Percentiles rank a stretch among this genome's conserved stretches.
phyloP scores from a whole-genome alignment of 202 grass and related monocot species.

The Musa balbisiana region DNA sequence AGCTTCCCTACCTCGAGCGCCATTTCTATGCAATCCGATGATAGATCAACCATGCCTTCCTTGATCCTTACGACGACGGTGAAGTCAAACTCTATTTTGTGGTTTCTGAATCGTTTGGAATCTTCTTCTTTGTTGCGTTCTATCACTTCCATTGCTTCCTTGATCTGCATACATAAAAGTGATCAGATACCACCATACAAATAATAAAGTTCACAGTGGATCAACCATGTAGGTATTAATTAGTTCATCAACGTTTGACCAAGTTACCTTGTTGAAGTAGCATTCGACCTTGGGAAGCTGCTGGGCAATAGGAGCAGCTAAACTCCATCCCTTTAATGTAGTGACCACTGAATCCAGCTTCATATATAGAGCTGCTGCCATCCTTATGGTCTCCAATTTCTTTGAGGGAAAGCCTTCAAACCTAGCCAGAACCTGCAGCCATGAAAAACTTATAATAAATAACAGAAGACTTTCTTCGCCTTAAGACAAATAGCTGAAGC shows the following conservation, averaged over 20 bases:
- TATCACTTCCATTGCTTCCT: conserved; percentile 53
- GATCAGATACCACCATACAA: background rate
- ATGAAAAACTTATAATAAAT: background rate
- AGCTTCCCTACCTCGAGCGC: conserved; percentile 35
- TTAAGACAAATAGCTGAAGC: background rate
- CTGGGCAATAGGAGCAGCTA: conserved; percentile 27
- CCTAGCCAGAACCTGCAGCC: conserved; percentile 45
- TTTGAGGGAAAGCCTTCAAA: conserved; percentile 58
- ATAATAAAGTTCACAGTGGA: background rate
- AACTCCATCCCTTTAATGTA: conserved; percentile 42
- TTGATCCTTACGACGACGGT: conserved; percentile 39
- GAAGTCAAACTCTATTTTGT: conserved; percentile 45
- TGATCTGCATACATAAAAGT: conserved; percentile 32
- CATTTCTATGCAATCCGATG: conserved; percentile 48
- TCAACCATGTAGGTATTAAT: no score
- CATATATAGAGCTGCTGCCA: conserved; percentile 39
- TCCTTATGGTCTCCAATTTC: conserved; percentile 48
- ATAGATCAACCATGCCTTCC: conserved; percentile 58
- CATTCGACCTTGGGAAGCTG: conserved; percentile 45
- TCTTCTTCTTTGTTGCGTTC: conserved; percentile 58
- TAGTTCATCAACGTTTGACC: no score
- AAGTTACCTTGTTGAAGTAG: conserved; percentile 50
- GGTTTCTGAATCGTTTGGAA: conserved; percentile 43
- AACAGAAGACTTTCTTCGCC: background rate
- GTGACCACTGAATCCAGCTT: conserved; percentile 38